A percentile compares a stretch with the other conserved stretches of the same genome.
phyloP scores from a whole-genome alignment of 192 early-diverging fungal species.

The Ambispora gerdemannii region DNA sequence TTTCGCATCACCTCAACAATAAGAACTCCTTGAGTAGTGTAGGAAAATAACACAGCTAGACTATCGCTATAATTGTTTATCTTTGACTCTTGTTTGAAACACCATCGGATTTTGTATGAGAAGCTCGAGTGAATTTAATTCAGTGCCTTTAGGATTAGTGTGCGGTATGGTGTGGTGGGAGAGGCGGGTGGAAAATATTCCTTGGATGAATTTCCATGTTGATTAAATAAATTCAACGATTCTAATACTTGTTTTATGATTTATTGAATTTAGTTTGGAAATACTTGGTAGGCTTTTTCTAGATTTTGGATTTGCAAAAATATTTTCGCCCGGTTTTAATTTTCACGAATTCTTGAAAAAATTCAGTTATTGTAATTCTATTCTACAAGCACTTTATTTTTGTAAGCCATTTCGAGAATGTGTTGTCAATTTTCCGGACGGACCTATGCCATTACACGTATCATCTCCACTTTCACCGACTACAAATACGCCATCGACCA shows the following conservation, averaged over 20 bases:
- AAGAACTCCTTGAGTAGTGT: neutral
- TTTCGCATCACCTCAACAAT: neutral
- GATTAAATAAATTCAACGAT: neutral
- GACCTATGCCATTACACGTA: slow-evolving; percentile 31
- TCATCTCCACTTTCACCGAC: slow-evolving; percentile 40
- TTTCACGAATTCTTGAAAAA: neutral
- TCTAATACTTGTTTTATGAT: neutral
- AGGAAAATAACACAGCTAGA: neutral
- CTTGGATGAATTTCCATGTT: neutral
- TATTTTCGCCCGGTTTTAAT: neutral
- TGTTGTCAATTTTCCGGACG: slow-evolving; percentile 71
- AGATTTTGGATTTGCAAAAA: neutral
- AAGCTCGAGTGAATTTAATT: neutral
- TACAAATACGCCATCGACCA: slow-evolving; percentile 32
- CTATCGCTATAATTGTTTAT: neutral
- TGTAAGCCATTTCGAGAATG: slow-evolving; percentile 93
- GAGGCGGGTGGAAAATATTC: no score
- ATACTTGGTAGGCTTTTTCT: slow-evolving; percentile 18
- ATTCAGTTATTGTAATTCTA: slow-evolving; percentile 88
- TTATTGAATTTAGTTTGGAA: slow-evolving; percentile 21
- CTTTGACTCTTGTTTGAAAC: neutral
- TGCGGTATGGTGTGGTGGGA: no score
- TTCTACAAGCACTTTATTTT: slow-evolving; percentile 94
- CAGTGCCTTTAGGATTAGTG: neutral
- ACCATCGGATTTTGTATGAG: neutral